Percentiles rank a stretch among this genome's conserved stretches.
Evolutionary conservation across 495 filamentous ascomycete species (phyloP).

Genomic region (Neurospora sp.): DNA sequence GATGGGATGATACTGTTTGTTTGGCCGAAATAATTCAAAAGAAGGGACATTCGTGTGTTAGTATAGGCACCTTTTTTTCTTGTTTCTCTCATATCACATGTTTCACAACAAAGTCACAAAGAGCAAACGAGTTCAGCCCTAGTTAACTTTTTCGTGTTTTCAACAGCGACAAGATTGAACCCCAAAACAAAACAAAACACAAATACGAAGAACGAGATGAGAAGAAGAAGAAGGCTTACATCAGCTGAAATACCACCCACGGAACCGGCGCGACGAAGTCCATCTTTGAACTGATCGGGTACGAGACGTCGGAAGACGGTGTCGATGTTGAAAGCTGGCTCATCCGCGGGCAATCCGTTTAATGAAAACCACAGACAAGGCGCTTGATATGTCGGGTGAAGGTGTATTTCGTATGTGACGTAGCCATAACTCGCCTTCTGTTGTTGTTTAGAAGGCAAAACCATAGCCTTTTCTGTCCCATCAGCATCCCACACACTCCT

Average conservation of each 20-base stretch:
- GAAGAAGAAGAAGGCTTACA: conserved; percentile 37
- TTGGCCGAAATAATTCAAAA: conserved; percentile 16
- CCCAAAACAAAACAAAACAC: background rate
- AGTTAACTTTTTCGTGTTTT: conserved; percentile 30
- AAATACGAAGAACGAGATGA: conserved; percentile 17
- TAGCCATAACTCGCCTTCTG: conserved; percentile 18
- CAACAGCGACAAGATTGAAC: background rate
- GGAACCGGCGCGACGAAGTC: conserved; percentile 48
- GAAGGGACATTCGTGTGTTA: conserved; percentile 19
- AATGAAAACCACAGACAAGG: conserved; percentile 51
- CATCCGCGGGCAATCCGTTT: conserved; percentile 32
- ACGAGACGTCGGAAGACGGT: conserved; percentile 60
- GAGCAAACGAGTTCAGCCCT: conserved; percentile 15
- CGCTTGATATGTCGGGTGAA: conserved; percentile 46
- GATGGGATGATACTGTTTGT: conserved; percentile 62
- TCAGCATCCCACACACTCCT: conserved; percentile 11
- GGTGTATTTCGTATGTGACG: conserved; percentile 51
- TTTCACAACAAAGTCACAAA: background rate
- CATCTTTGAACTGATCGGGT: conserved; percentile 47
- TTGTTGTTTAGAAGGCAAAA: background rate
- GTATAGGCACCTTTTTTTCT: conserved; percentile 26
- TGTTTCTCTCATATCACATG: conserved; percentile 8
- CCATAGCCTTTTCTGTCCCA: conserved; percentile 22
- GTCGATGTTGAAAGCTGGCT: conserved; percentile 43
- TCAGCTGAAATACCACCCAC: conserved; percentile 70